Percentiles rank a stretch among this genome's conserved stretches.
Evolutionary conservation across 148 eudicot genomes (phyloP).

Genomic region (Tetragonia tetragonoides): DNA sequence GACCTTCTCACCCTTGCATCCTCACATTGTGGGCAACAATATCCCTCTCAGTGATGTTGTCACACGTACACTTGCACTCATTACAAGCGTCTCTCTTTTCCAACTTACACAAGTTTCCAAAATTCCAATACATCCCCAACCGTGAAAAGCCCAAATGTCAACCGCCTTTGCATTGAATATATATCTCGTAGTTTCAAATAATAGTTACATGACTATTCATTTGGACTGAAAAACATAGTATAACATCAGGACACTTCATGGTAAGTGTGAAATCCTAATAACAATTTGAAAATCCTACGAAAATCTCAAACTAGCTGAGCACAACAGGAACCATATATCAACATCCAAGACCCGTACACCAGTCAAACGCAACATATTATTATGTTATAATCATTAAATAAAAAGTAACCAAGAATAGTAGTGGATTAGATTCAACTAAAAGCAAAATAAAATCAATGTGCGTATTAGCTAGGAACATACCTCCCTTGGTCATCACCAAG

Average conservation of each 20-base stretch:
- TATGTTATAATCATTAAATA: neutral
- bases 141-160: neutral
- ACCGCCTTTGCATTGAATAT: neutral
- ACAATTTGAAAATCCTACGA: neutral
- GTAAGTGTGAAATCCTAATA: neutral
- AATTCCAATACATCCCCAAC: neutral
- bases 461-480: slow-evolving; percentile 35
- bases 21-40: neutral
- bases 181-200: neutral
- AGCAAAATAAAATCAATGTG: neutral
- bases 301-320: neutral
- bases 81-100: neutral
- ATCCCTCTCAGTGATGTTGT: neutral
- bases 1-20: neutral
- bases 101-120: neutral
- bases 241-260: neutral
- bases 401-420: neutral
- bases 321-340: neutral
- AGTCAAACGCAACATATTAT: neutral
- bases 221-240: neutral
- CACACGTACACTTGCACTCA: neutral
- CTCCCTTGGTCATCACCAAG: slow-evolving; percentile 98
- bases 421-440: neutral
- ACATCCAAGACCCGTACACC: neutral
- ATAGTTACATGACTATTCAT: neutral